These are phyloP conservation scores for Westerdykella ornata DNA, from an alignment of 2,329 filamentous ascomycete genomes.

Conservation along the genomic window DNA sequence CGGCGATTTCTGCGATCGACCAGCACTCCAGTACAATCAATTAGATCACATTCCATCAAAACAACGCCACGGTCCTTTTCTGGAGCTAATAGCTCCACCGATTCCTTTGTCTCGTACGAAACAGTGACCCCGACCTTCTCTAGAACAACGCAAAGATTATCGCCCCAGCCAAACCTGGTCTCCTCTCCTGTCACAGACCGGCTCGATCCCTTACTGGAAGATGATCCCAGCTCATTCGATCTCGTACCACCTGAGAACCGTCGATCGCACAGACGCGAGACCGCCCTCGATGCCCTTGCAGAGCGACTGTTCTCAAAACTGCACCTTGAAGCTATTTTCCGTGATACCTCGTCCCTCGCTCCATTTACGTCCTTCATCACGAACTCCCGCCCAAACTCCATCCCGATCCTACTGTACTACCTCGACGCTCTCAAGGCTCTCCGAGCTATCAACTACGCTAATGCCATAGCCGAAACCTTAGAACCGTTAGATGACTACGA, in stretches of 20 bases:
- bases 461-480: constrained; percentile 58
- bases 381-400: constrained; percentile 52
- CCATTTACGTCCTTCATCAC: constrained; percentile 63
- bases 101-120: constrained; percentile 33
- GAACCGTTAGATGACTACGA: constrained; percentile 50
- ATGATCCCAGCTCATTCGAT: constrained; percentile 51
- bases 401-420: constrained; percentile 64
- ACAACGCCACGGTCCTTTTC: constrained; percentile 17
- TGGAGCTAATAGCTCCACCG: constrained; percentile 24
- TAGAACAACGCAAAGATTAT: constrained; percentile 27
- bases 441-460: constrained; percentile 63
- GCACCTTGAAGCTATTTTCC: constrained; percentile 60
- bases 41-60: constrained; percentile 7
- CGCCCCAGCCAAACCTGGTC: constrained; percentile 40
- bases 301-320: constrained; percentile 60
- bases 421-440: constrained; percentile 65
- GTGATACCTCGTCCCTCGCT: constrained; percentile 55
- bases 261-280: constrained; percentile 6
- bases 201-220: constrained; percentile 45
- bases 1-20: constrained; percentile 11
- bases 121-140: constrained; percentile 25
- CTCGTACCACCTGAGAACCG: constrained; percentile 42
- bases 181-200: constrained; percentile 20
- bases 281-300: constrained; percentile 56
- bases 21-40: constrained; percentile 6